These are phyloP conservation scores for Agrocybe chaxingu DNA, from an alignment of 768 basidiomycete species.

Conservation along the genomic window DNA sequence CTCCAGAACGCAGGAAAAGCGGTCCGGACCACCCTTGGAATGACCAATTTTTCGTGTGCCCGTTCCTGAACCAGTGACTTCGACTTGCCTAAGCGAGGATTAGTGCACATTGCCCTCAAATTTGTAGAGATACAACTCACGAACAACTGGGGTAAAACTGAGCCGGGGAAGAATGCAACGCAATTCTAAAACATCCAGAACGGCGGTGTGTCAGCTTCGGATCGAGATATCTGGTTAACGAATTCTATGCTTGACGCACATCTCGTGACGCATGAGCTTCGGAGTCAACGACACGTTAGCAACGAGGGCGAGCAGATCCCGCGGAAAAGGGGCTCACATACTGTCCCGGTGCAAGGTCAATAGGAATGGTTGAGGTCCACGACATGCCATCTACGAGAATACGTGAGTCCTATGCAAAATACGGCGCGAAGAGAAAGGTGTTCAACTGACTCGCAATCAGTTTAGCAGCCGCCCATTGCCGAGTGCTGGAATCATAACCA, in stretches of 20 bases:
- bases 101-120: constrained; percentile 5
- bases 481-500: constrained; percentile 35
- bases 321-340: constrained; percentile 35
- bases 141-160: constrained; percentile 49
- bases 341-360: constrained; percentile 39
- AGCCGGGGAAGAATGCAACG: constrained; percentile 39
- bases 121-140: constrained; percentile 28
- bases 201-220: constrained; percentile 1
- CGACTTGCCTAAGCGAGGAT: constrained; percentile 26
- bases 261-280: constrained; percentile 47
- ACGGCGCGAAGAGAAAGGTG: background rate
- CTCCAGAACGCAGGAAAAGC: too few species aligned
- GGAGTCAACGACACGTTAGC: background rate
- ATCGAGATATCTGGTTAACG: background rate
- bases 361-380: constrained; percentile 43
- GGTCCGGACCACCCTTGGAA: too few species aligned
- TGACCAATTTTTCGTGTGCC: too few species aligned
- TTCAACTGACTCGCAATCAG: constrained; percentile 35
- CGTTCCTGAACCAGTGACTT: constrained; percentile 35
- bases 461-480: constrained; percentile 40
- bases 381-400: constrained; percentile 28
- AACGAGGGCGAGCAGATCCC: background rate
- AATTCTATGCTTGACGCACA: constrained; percentile 25
- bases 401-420: background rate
- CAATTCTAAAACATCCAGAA: constrained; percentile 28